Evolutionary conservation across 192 early-diverging fungal species (phyloP).

Genomic region (Ambispora gerdemannii): DNA sequence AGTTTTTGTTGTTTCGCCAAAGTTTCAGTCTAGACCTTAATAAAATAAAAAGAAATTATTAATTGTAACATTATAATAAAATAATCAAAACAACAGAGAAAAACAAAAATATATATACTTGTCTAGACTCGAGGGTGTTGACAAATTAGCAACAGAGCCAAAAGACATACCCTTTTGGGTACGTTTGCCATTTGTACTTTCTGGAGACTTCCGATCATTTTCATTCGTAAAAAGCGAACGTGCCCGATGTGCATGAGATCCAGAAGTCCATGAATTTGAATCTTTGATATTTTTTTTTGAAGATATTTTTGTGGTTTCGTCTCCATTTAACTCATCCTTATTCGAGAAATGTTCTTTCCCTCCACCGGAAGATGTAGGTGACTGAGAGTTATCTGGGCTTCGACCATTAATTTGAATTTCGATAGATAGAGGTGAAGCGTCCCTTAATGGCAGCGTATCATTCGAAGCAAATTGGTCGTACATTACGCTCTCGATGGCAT

Average conservation of each 20-base stretch:
- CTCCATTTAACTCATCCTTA: neutral
- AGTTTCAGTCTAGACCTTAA: slow-evolving; percentile 27
- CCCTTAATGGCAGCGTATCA: slow-evolving; percentile 34
- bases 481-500: slow-evolving; percentile 52
- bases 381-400: neutral
- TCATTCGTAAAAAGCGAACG: slow-evolving; percentile 11
- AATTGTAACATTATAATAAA: too few species aligned
- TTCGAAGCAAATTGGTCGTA: slow-evolving; percentile 46
- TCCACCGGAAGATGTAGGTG: neutral
- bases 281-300: neutral
- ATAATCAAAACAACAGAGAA: too few species aligned
- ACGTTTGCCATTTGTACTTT: neutral
- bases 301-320: neutral
- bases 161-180: neutral
- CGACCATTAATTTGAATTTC: slow-evolving; percentile 27
- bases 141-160: neutral
- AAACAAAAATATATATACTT: too few species aligned
- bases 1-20: slow-evolving; percentile 10
- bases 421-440: slow-evolving; percentile 33
- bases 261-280: neutral
- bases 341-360: neutral
- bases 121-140: neutral
- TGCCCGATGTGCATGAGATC: slow-evolving; percentile 12
- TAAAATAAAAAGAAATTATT: slow-evolving; percentile 1
- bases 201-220: slow-evolving; percentile 6